phyloP scores from a whole-genome alignment of 306 rosid species.

The Castanea crenata region DNA sequence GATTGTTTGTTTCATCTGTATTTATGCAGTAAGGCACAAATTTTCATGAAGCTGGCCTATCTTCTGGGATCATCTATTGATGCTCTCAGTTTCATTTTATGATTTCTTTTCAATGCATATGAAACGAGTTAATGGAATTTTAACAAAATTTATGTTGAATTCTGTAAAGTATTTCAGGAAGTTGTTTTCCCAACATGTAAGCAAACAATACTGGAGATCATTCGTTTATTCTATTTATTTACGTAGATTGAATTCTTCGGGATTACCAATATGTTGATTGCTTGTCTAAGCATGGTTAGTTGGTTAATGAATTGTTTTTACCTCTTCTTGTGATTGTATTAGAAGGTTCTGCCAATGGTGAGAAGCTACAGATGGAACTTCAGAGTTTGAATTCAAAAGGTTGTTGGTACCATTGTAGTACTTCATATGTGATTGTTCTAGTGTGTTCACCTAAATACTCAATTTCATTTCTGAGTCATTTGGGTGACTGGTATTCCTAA shows the following conservation, averaged over 20 bases:
- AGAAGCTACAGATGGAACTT: slow-evolving; percentile 85
- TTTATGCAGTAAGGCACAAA: neutral
- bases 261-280: neutral
- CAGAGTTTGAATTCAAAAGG: slow-evolving; percentile 77
- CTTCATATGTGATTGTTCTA: neutral
- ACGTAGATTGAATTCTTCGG: neutral
- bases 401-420: slow-evolving; percentile 25
- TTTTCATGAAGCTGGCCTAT: neutral
- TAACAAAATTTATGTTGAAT: neutral
- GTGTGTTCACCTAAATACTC: neutral
- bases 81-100: neutral
- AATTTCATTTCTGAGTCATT: slow-evolving; percentile 5
- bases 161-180: neutral
- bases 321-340: slow-evolving; percentile 17
- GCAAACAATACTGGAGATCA: neutral
- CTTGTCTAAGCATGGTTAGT: neutral
- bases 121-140: neutral
- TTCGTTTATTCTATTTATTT: neutral
- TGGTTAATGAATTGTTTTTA: slow-evolving; percentile 14
- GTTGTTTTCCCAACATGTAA: neutral
- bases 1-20: too few species aligned
- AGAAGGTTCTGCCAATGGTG: slow-evolving; percentile 53
- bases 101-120: neutral
- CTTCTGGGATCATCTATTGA: neutral
- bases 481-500: neutral